Evolutionary conservation across 1,284 basidiomycete species (phyloP).

Genomic region (Rhodotorula sp.): DNA sequence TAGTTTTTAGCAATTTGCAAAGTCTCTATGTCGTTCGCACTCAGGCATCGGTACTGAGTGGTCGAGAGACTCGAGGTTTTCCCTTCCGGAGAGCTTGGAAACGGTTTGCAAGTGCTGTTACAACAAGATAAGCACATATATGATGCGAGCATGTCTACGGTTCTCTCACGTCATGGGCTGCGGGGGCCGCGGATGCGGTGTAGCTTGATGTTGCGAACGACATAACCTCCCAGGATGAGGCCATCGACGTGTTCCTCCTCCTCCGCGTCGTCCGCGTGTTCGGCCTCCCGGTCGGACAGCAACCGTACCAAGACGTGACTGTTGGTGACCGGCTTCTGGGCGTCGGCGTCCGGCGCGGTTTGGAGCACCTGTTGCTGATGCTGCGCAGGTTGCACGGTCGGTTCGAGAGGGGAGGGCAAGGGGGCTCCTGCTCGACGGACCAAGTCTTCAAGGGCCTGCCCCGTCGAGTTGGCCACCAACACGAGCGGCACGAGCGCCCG

Average conservation of each 20-base stretch:
- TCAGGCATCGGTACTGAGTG: not conserved
- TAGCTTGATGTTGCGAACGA: slow-evolving; percentile 29
- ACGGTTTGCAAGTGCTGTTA: not conserved
- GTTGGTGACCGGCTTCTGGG: too few species aligned
- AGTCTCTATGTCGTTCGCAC: not conserved
- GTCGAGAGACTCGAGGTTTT: too few species aligned
- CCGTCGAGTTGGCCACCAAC: slow-evolving; percentile 26
- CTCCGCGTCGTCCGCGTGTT: slow-evolving; percentile 40
- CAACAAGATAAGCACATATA: not conserved
- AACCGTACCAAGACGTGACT: not conserved
- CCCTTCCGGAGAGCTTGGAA: not conserved
- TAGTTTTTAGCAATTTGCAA: not conserved
- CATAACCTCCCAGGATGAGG: slow-evolving; percentile 31
- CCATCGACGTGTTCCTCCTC: slow-evolving; percentile 15
- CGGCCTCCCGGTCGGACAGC: slow-evolving; percentile 12
- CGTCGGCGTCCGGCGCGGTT: not conserved
- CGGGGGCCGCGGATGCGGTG: not conserved
- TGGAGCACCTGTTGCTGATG: not conserved
- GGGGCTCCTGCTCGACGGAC: not conserved
- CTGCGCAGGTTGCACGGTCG: too few species aligned
- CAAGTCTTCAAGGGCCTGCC: slow-evolving; percentile 23
- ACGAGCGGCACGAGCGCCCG: slow-evolving; percentile 36
- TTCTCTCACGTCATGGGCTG: too few species aligned
- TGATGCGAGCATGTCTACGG: not conserved
- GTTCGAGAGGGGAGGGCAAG: too few species aligned